phyloP scores from a whole-genome alignment of 2,329 filamentous ascomycete genomes.

The Coniella vitis region DNA sequence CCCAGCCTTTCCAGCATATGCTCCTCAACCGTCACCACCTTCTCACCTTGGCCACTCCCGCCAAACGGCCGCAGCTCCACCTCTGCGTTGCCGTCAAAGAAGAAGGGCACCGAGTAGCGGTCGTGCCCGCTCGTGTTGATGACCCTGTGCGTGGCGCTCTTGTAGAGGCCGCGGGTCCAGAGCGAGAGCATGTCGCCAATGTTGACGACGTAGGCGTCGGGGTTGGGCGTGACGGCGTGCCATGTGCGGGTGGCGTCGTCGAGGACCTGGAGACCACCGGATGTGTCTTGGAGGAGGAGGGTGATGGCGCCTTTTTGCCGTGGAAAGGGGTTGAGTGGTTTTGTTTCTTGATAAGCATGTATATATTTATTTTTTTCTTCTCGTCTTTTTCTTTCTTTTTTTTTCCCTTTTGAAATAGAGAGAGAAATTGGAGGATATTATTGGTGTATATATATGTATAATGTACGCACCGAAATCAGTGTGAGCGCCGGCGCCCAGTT shows the following conservation, averaged over 20 bases:
- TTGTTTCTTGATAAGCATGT: no score
- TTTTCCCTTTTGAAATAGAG: no score
- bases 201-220: slow-evolving; percentile 45
- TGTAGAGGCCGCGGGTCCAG: slow-evolving; percentile 47
- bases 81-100: slow-evolving; percentile 48
- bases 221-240: slow-evolving; percentile 36
- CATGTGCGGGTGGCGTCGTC: slow-evolving; percentile 36
- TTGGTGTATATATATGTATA: neutral
- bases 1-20: slow-evolving; percentile 28
- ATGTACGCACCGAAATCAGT: slow-evolving; percentile 41
- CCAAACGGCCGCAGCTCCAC: slow-evolving; percentile 26
- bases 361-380: no score
- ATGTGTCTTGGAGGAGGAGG: slow-evolving; percentile 44
- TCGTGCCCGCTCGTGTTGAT: slow-evolving; percentile 44
- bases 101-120: slow-evolving; percentile 51
- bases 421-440: neutral
- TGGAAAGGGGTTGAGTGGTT: neutral
- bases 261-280: slow-evolving; percentile 45
- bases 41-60: slow-evolving; percentile 21
- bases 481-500: slow-evolving; percentile 38
- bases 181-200: slow-evolving; percentile 41
- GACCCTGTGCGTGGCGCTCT: slow-evolving; percentile 47
- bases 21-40: slow-evolving; percentile 24
- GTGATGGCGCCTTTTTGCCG: slow-evolving; percentile 38
- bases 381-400: no score